Evolutionary conservation across 345 rosid genomes (phyloP).

Genomic region (Populus deltoides): DNA sequence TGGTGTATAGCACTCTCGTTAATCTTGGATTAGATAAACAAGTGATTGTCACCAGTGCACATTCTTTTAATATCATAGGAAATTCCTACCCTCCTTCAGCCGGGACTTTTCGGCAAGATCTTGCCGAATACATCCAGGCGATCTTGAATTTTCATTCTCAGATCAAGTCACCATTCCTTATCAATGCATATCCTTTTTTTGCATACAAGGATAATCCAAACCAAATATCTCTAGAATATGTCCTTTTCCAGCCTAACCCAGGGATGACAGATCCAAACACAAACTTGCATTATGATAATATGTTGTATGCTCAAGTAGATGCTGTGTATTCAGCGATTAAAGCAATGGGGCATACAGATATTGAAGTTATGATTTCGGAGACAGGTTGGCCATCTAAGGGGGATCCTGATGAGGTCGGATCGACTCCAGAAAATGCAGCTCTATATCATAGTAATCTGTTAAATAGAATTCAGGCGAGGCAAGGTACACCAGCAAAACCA

Average conservation of each 20-base stretch:
- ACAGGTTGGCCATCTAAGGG: constrained; percentile 99
- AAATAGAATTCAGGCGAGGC: constrained; percentile 42
- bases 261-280: constrained; percentile 60
- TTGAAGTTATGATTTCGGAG: constrained; percentile 73
- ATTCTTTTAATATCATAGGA: constrained; percentile 51
- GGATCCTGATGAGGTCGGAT: constrained; percentile 69
- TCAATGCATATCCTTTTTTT: constrained; percentile 86
- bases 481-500: constrained; percentile 80
- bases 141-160: constrained; percentile 65
- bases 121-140: constrained; percentile 48
- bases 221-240: constrained; percentile 61
- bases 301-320: constrained; percentile 92
- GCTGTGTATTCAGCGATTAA: constrained; percentile 80
- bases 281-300: constrained; percentile 73
- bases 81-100: constrained; percentile 76
- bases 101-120: constrained; percentile 58
- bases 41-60: constrained; percentile 68
- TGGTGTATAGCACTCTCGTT: constrained; percentile 42
- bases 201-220: constrained; percentile 65
- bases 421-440: constrained; percentile 69
- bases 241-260: constrained; percentile 72
- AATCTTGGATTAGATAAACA: constrained; percentile 64
- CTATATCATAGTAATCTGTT: constrained; percentile 68
- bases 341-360: constrained; percentile 62
- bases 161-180: constrained; percentile 63